phyloP scores from a whole-genome alignment of 2,329 filamentous ascomycete species.

The Microdochium trichocladiopsis region DNA sequence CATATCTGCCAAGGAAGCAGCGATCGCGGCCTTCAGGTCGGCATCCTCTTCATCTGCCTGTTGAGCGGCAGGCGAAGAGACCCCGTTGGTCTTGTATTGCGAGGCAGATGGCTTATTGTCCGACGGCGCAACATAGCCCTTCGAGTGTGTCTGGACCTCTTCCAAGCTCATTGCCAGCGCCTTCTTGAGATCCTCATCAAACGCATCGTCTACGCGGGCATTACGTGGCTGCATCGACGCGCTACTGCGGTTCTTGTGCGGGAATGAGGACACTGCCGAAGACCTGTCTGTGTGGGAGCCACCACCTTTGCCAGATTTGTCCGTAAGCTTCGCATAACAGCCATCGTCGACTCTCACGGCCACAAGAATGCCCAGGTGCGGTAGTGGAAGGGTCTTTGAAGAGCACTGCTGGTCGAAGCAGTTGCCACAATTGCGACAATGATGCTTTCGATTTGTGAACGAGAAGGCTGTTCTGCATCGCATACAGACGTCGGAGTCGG shows the following conservation, averaged over 20 bases:
- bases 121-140: constrained; percentile 62
- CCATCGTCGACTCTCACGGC: constrained; percentile 94
- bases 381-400: constrained; percentile 77
- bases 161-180: constrained; percentile 96
- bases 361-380: constrained; percentile 86
- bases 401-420: constrained; percentile 97
- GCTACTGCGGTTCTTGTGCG: constrained; percentile 59
- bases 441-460: constrained; percentile 97
- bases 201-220: constrained; percentile 80
- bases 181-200: constrained; percentile 90
- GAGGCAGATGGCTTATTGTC: constrained; percentile 23
- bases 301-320: constrained; percentile 51
- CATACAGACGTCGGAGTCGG: constrained; percentile 97
- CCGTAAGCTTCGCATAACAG: constrained; percentile 83
- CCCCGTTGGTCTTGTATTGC: constrained; percentile 26
- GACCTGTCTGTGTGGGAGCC: constrained; percentile 29
- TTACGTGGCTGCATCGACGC: constrained; percentile 80
- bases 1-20: constrained; percentile 91
- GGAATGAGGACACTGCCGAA: constrained; percentile 33
- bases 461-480: constrained; percentile 91
- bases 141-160: constrained; percentile 71
- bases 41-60: constrained; percentile 80
- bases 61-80: constrained; percentile 25
- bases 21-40: constrained; percentile 90
- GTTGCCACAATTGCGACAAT: constrained; percentile 95